Conservation (phyloP, 371 early-diverging fungal species). For the Aphelidium insulamus region DNA sequence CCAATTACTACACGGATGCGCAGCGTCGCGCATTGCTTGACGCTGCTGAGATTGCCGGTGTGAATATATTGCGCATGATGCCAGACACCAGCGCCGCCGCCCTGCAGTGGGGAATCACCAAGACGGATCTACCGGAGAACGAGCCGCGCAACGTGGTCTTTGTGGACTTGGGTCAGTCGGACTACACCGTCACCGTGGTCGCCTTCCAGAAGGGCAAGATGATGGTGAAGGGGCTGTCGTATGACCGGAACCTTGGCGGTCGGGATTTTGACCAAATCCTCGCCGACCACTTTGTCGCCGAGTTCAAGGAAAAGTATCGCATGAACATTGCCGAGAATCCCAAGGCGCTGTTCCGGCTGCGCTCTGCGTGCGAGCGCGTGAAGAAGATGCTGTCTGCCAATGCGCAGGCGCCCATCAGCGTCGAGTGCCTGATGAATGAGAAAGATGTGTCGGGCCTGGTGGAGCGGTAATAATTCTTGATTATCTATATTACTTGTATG, state of each 20-base stretch:
- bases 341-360: slow-evolving; percentile 78
- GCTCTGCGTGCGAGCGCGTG: slow-evolving; percentile 75
- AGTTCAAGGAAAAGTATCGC: slow-evolving; percentile 84
- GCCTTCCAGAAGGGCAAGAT: slow-evolving; percentile 86
- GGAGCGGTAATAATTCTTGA: slow-evolving; percentile 21
- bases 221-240: slow-evolving; percentile 69
- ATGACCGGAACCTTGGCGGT: slow-evolving; percentile 81
- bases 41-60: slow-evolving; percentile 75
- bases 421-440: slow-evolving; percentile 87
- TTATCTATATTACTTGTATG: background rate
- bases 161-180: slow-evolving; percentile 84
- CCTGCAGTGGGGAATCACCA: slow-evolving; percentile 92
- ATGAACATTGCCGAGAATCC: slow-evolving; percentile 68
- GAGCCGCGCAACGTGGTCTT: slow-evolving; percentile 80
- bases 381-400: slow-evolving; percentile 93
- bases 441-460: slow-evolving; percentile 67
- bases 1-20: slow-evolving; percentile 81
- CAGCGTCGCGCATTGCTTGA: slow-evolving; percentile 75
- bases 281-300: slow-evolving; percentile 52
- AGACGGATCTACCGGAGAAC: slow-evolving; percentile 83
- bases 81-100: slow-evolving; percentile 87
- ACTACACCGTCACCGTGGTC: slow-evolving; percentile 69
- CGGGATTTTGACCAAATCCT: slow-evolving; percentile 83
- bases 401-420: slow-evolving; percentile 65
- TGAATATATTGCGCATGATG: slow-evolving; percentile 75